Evolutionary conservation across 352 stramenopile species (phyloP).

Genomic region (Pythium monospermum): DNA sequence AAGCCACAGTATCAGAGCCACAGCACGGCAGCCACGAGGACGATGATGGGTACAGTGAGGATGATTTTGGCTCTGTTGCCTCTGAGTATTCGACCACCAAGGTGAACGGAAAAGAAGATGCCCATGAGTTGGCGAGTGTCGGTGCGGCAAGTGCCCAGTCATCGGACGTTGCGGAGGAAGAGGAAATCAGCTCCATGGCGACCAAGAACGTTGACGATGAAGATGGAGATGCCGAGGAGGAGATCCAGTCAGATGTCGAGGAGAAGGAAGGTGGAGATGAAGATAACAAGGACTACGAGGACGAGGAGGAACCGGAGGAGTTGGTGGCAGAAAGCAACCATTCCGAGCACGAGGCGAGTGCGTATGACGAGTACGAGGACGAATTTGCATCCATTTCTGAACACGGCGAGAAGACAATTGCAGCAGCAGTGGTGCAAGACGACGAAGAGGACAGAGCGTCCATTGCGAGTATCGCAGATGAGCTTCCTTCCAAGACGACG

Average conservation of each 20-base stretch:
- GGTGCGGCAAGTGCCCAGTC: no score
- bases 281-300: neutral
- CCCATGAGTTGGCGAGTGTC: neutral
- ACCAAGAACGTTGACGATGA: no score
- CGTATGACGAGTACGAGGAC: slow-evolving; percentile 23
- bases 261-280: slow-evolving; percentile 1
- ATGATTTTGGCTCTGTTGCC: slow-evolving; percentile 2
- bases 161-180: no score
- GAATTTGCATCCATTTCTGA: slow-evolving; percentile 12
- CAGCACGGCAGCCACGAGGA: neutral
- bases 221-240: neutral
- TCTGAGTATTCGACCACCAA: neutral
- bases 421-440: neutral
- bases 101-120: neutral
- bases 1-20: neutral
- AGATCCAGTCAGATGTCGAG: neutral
- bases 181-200: no score
- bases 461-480: neutral
- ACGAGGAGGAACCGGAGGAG: neutral
- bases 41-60: neutral
- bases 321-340: neutral
- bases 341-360: neutral
- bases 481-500: neutral
- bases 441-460: no score
- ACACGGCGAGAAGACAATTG: neutral